Evolutionary conservation across 257 asterid genomes (phyloP), one percentile per base, ranked within the genome.

Genomic region (Solanum piurae): DNA sequence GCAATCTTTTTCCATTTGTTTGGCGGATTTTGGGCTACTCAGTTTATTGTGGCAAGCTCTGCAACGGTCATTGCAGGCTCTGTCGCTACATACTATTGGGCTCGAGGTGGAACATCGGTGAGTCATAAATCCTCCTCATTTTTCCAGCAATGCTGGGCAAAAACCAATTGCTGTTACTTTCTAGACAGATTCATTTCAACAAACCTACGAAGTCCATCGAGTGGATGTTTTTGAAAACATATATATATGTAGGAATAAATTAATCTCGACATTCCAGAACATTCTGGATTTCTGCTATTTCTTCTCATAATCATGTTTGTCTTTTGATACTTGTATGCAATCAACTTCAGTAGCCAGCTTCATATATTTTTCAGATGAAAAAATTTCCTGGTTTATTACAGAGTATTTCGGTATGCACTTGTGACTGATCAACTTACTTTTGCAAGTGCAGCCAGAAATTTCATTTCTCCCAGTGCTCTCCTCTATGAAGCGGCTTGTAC

Each of bases 21-120:
- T 79, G 99, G 99, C 21, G 93, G 97, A 90, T 97, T 90, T 84
- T 97, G 99, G 99, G 98, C 97, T 34, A 95, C 98, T 55, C 98
- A 97, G 84, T 97, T 97, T 88, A 84, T 95, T 79, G 86, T 86
- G 79, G 96, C 98, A 40, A 93, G 95, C 93, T 95, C 98, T 64
- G 94, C 99, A 11, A 96, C 99, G 0, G 97, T 95, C 55, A 89
- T 96, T 86, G 99, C 99, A 9, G 99, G 99, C 83, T 96, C 99
- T 31, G 99, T 97, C 52, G 99, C 98, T 92, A 95, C 99, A 3
- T 96, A 96, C 87, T 97, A 97, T 86, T 97, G 99, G 99, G 93
- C 99, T 71, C 97, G 96, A 34, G 99, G 97, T 25, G 97, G 92
- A 92, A 86, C 95, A 25, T 93, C 95, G 91, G 99, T 97, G 89